Evolutionary conservation across 805 yeast genomes (phyloP).

Genomic region (Metschnikowia orientalis): DNA sequence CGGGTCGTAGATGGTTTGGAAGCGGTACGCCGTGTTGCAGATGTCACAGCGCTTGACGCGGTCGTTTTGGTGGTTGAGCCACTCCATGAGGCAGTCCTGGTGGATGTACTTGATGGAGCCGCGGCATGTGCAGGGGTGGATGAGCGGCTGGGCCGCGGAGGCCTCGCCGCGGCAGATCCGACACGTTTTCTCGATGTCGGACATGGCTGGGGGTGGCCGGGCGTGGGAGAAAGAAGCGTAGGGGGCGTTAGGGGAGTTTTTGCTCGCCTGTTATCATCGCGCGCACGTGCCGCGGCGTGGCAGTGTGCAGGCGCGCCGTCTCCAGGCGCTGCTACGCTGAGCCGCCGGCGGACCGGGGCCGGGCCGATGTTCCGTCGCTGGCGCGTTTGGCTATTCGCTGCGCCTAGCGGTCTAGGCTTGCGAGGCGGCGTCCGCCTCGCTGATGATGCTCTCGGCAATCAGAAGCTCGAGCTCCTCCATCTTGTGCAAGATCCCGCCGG

Average conservation of each 20-base stretch:
- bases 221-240: too few relatives aligned
- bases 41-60: slow-evolving; percentile 73
- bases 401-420: too few relatives aligned
- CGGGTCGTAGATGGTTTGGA: slow-evolving; percentile 60
- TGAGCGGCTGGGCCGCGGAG: slow-evolving; percentile 71
- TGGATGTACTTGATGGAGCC: slow-evolving; percentile 94
- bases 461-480: slow-evolving; percentile 1
- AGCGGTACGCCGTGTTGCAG: slow-evolving; percentile 71
- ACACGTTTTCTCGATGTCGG: slow-evolving; percentile 53
- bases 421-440: slow-evolving; percentile 1
- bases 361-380: too few relatives aligned
- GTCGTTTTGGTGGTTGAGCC: slow-evolving; percentile 71
- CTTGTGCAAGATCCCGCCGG: slow-evolving; percentile 5
- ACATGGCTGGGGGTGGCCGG: too few relatives aligned
- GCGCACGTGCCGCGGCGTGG: too few relatives aligned
- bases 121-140: slow-evolving; percentile 88
- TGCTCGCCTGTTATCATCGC: too few relatives aligned
- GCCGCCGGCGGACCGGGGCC: too few relatives aligned
- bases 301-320: too few relatives aligned
- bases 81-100: slow-evolving; percentile 83
- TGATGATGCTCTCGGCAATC: slow-evolving; percentile 5
- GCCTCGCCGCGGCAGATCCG: slow-evolving; percentile 93
- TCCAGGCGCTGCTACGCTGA: too few relatives aligned
- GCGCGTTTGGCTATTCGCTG: too few relatives aligned
- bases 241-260: too few relatives aligned